Base-by-base conservation (phyloP, 176 grass and related monocot genomes). In the Oropetium thomaeum region DNA sequence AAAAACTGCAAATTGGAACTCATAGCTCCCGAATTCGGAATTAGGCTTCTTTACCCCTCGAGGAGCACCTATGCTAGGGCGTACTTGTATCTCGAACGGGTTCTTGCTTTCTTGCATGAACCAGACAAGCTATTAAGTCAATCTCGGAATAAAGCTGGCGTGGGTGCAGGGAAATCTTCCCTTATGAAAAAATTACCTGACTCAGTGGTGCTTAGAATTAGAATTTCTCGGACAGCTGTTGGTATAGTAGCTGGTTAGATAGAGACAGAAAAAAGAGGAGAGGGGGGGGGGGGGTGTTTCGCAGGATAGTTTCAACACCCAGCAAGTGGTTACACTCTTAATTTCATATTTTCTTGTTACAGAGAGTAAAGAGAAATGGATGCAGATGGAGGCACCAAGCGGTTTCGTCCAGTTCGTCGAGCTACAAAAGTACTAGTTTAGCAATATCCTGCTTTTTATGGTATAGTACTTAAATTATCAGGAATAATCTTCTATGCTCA, bases 351-450 rank as follows among this genome's bases (percentile, higher is more conserved):
- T 38, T 45, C 7, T 23, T 54, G n/a, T 62, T 20, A 51, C 33
- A 82, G 79, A 27, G 64, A 45, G 20, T 10, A 54, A 54, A 3
- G 8, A 47, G 27, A 73, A 45, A 88, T 83, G 85, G 80, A 83
- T 19, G 61, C 28, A 6, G 74, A 10, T n/a, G 51, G 41, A 30
- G 62, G n/a, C n/a, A 55, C 80, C 12, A 79, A 68, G 42, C 73
- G 11, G 65, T 47, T 32, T 4, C 74, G 29, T 58, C 31, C 72
- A 41, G 53, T 54, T 54, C 85, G 62, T 55, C 75, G 17, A 19
- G 22, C 33, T 42, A 77, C 15, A 17, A 88, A 83, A 68, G 85
- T 82, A 60, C 16, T 15, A 67, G 33, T 16, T 30, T 20, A 27
- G 15, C 30, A 49, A 19, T 67, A 12, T 73, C 71, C 8, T n/a